These are phyloP conservation scores for Digitaria exilis DNA, from an alignment of 202 grass and related monocot species.

Conservation along the genomic window DNA sequence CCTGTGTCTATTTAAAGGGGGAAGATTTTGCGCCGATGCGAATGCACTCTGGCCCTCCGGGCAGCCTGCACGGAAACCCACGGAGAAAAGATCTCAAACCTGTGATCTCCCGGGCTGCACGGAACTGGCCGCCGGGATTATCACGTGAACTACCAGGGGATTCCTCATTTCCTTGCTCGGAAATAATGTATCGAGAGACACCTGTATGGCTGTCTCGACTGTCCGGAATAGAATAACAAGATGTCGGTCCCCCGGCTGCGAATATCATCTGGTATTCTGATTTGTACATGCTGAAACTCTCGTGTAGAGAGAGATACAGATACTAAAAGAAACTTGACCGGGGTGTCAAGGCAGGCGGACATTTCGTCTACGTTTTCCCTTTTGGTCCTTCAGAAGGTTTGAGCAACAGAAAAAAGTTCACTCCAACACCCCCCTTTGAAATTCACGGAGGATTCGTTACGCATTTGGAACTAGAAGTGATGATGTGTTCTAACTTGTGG, in stretches of 20 bases:
- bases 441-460: neutral
- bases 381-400: no score
- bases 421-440: neutral
- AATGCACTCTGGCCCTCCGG: constrained; percentile 27
- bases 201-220: constrained; percentile 35
- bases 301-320: neutral
- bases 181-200: constrained; percentile 37
- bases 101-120: constrained; percentile 26
- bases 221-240: constrained; percentile 14
- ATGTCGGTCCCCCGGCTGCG: neutral
- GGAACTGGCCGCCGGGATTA: neutral
- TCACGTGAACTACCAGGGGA: constrained; percentile 48
- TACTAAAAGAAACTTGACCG: neutral
- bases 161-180: constrained; percentile 18
- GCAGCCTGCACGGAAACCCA: constrained; percentile 36
- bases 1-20: constrained; percentile 44
- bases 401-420: neutral
- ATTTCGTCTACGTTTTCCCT: constrained; percentile 22
- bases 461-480: neutral
- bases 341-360: neutral
- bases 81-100: constrained; percentile 42
- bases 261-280: neutral
- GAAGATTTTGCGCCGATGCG: constrained; percentile 12
- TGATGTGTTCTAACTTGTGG: neutral
- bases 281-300: constrained; percentile 14